A percentile compares a stretch with the other conserved stretches of the same genome.
Evolutionary conservation across 805 yeast genomes (phyloP).

Genomic region (Soucietia sequanensis): DNA sequence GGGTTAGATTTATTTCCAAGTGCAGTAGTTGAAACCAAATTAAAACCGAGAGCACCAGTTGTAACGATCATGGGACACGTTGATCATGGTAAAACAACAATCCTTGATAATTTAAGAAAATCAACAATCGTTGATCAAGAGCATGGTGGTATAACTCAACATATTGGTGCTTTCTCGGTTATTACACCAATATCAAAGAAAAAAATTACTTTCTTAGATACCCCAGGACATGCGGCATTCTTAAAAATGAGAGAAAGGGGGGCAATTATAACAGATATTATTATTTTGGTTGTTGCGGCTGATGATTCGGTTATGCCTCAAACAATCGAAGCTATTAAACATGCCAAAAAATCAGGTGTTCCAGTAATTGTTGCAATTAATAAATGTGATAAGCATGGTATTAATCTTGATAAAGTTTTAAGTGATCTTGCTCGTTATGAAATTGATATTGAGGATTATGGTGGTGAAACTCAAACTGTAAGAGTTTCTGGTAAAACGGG

Average conservation of each 20-base stretch:
- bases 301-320: constrained; percentile 99
- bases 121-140: constrained; percentile 82
- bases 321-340: constrained; percentile 92
- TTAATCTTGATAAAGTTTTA: constrained; percentile 71
- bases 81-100: constrained; percentile 97
- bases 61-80: constrained; percentile 99
- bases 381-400: constrained; percentile 81
- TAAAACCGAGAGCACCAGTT: constrained; percentile 81
- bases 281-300: constrained; percentile 90
- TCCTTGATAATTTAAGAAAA: constrained; percentile 81
- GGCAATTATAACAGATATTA: constrained; percentile 89
- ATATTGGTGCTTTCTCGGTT: constrained; percentile 94
- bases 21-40: constrained; percentile 43
- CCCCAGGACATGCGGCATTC: constrained; percentile 98
- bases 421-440: constrained; percentile 75
- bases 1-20: constrained; percentile 60
- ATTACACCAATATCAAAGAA: constrained; percentile 72
- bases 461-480: constrained; percentile 92
- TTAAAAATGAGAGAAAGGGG: constrained; percentile 96
- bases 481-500: constrained; percentile 89
- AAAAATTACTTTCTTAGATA: constrained; percentile 85
- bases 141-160: constrained; percentile 97
- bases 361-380: constrained; percentile 90
- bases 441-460: constrained; percentile 85
- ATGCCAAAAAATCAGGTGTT: constrained; percentile 78